Evolutionary conservation across 352 stramenopile genomes (phyloP).

Genomic region (Pythium dissimile): DNA sequence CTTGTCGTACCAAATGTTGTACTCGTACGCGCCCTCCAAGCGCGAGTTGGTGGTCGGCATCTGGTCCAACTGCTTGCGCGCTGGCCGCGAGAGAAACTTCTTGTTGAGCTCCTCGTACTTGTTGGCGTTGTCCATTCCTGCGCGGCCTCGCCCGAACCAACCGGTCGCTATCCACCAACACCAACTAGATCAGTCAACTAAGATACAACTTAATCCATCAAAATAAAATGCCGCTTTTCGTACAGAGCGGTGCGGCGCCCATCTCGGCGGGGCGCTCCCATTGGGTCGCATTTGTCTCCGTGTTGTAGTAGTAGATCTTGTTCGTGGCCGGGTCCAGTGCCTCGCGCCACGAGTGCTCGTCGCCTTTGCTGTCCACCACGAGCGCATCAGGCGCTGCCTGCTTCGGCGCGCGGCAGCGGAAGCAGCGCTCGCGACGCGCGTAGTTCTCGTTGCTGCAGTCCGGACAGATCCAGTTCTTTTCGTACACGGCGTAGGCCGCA

Average conservation of each 20-base stretch:
- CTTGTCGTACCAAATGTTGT: constrained; percentile 96
- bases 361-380: constrained; percentile 46
- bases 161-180: constrained; percentile 56
- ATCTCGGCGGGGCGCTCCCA: constrained; percentile 91
- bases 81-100: constrained; percentile 78
- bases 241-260: constrained; percentile 82
- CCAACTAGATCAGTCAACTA: not conserved
- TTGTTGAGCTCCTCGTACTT: constrained; percentile 86
- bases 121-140: constrained; percentile 58
- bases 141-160: constrained; percentile 91
- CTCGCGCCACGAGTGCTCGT: constrained; percentile 82
- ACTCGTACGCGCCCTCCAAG: constrained; percentile 91
- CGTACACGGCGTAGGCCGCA: constrained; percentile 86
- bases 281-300: constrained; percentile 77
- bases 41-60: constrained; percentile 84
- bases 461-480: constrained; percentile 86
- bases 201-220: not conserved
- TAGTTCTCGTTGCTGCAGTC: constrained; percentile 89
- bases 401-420: constrained; percentile 80
- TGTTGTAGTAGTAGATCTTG: constrained; percentile 95
- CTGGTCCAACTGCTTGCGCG: constrained; percentile 89
- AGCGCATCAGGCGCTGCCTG: constrained; percentile 52
- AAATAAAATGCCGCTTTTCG: not conserved
- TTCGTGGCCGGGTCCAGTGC: constrained; percentile 86
- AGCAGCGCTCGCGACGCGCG: constrained; percentile 64